Percentiles rank a stretch among this genome's conserved stretches.
These are phyloP conservation scores for Microdochium bolleyi DNA, from an alignment of 2,329 filamentous ascomycete species.

Conservation along the genomic window DNA sequence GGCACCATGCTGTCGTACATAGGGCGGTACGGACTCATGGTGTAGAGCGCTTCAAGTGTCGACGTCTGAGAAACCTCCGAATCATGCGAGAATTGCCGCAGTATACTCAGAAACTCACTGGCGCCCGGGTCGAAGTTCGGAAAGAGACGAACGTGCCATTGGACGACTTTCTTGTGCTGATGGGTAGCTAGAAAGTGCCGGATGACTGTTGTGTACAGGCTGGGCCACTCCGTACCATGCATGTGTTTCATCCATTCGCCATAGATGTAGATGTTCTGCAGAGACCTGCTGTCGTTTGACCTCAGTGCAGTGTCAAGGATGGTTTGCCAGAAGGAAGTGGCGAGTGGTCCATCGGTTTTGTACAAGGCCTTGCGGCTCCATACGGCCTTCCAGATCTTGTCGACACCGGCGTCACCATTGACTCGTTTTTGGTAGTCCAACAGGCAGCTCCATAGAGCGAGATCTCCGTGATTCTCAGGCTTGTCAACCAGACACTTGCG, in stretches of 20 bases:
- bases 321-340: constrained; percentile 17
- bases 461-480: constrained; percentile 14
- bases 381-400: constrained; percentile 18
- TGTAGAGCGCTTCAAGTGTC: constrained; percentile 36
- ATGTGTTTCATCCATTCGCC: constrained; percentile 32
- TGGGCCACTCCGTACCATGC: constrained; percentile 36
- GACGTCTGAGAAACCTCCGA: constrained; percentile 25
- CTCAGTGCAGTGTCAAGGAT: constrained; percentile 23
- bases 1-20: constrained; percentile 47
- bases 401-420: constrained; percentile 16
- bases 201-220: constrained; percentile 39
- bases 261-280: constrained; percentile 27
- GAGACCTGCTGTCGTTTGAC: constrained; percentile 16
- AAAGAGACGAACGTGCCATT: constrained; percentile 39
- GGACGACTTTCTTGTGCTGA: constrained; percentile 27
- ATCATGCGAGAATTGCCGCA: constrained; percentile 31
- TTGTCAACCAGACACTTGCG: constrained; percentile 15
- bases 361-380: constrained; percentile 22
- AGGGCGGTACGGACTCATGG: constrained; percentile 28
- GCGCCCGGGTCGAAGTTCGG: constrained; percentile 31
- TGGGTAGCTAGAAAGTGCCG: constrained; percentile 30
- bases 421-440: constrained; percentile 20
- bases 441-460: constrained; percentile 19
- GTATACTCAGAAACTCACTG: constrained; percentile 30
- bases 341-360: constrained; percentile 13